phyloP scores from a whole-genome alignment of 306 rosid species.

The Pueraria montana region DNA sequence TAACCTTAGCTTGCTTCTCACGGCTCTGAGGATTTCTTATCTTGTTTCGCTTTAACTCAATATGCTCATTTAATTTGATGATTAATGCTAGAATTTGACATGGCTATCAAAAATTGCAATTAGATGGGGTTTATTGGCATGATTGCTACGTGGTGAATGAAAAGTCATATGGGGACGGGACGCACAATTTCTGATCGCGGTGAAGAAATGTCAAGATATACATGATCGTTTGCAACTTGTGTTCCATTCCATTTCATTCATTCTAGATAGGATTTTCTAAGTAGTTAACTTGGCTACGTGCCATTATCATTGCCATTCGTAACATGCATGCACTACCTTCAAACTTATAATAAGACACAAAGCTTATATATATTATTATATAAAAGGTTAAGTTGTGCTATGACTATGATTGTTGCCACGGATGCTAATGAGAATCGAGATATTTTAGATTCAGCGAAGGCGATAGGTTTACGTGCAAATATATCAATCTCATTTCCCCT shows the following conservation, averaged over 20 bases:
- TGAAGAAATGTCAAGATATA: neutral
- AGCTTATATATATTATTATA: neutral
- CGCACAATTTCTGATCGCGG: too few species aligned
- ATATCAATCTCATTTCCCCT: conserved; percentile 53
- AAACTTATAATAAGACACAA: conserved; percentile 4
- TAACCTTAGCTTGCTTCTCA: neutral
- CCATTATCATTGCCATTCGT: conserved; percentile 37
- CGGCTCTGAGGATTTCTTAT: neutral
- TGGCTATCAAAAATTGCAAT: neutral
- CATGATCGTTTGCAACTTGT: neutral
- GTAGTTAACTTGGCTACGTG: conserved; percentile 21
- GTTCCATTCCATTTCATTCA: conserved; percentile 16
- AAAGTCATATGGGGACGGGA: neutral
- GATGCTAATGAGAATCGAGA: neutral
- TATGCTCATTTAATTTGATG: neutral
- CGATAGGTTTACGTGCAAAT: conserved; percentile 45
- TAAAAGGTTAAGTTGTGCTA: neutral
- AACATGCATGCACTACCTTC: conserved; percentile 32
- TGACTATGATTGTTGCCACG: conserved; percentile 42
- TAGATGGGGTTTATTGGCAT: neutral
- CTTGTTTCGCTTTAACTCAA: neutral
- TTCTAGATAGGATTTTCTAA: conserved; percentile 27
- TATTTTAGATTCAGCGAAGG: conserved; percentile 26
- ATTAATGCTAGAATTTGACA: neutral
- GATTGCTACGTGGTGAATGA: neutral